Conservation (phyloP, 164 flowering plant genomes). For the Cinnamomum micranthum region DNA sequence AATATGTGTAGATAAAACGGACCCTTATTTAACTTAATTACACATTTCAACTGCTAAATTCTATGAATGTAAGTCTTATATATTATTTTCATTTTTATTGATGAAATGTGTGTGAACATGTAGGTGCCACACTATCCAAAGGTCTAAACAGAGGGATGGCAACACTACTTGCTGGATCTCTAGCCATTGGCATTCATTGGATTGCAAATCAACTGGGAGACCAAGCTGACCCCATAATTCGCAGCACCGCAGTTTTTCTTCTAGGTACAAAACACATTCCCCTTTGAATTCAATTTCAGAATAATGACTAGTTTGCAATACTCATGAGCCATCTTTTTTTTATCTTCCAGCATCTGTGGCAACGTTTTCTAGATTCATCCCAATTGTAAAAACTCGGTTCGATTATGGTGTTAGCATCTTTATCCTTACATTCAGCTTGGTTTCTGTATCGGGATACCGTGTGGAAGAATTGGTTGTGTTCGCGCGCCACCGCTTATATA, state of each 20-base stretch:
- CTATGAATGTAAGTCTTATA: no score
- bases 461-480: slow-evolving; percentile 47
- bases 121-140: slow-evolving; percentile 65
- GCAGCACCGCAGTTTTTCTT: slow-evolving; percentile 55
- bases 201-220: slow-evolving; percentile 54
- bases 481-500: slow-evolving; percentile 60
- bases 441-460: slow-evolving; percentile 70
- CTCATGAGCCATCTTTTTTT: slow-evolving; percentile 4
- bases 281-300: not conserved
- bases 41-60: no score
- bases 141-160: slow-evolving; percentile 55
- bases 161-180: slow-evolving; percentile 61
- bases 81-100: not conserved
- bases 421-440: slow-evolving; percentile 80
- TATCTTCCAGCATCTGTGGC: slow-evolving; percentile 56
- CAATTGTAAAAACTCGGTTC: slow-evolving; percentile 56
- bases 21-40: no score
- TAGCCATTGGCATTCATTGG: slow-evolving; percentile 63
- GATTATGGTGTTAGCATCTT: slow-evolving; percentile 76
- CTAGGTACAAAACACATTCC: slow-evolving; percentile 35
- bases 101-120: not conserved
- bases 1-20: not conserved
- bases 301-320: not conserved
- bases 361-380: slow-evolving; percentile 75
- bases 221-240: slow-evolving; percentile 49